Percentiles rank a stretch among this genome's conserved stretches.
Conservation (phyloP, 805 yeast genomes). For the Suhomyces kilbournensis region DNA sequence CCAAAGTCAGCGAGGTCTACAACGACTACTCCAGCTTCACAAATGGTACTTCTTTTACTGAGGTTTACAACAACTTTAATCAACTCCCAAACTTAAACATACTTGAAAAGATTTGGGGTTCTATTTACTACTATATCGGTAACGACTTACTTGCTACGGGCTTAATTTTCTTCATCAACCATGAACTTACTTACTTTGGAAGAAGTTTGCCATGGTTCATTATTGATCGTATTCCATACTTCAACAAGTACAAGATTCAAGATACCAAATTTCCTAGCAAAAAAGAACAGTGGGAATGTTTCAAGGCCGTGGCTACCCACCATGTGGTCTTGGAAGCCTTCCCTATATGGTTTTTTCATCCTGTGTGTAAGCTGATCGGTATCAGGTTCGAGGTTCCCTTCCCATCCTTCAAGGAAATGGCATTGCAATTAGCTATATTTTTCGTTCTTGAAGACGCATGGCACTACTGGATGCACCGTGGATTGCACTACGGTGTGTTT, state of each 20-base stretch:
- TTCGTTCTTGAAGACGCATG: conserved; percentile 89
- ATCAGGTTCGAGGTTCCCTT: conserved; percentile 80
- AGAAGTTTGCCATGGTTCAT: conserved; percentile 91
- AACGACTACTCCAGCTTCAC: conserved; percentile 25
- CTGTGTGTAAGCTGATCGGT: conserved; percentile 78
- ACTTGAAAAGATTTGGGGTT: conserved; percentile 80
- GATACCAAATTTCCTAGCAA: conserved; percentile 76
- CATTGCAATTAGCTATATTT: conserved; percentile 67
- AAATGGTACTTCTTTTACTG: conserved; percentile 24
- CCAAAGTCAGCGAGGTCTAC: conserved; percentile 20
- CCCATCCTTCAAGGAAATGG: conserved; percentile 62
- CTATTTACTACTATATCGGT: conserved; percentile 79
- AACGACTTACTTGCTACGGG: conserved; percentile 95
- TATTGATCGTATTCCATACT: conserved; percentile 80
- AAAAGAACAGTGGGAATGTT: conserved; percentile 90
- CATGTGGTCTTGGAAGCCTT: conserved; percentile 92
- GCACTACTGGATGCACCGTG: conserved; percentile 96
- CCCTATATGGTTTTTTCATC: conserved; percentile 97
- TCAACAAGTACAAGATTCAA: conserved; percentile 85
- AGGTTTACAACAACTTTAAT: conserved; percentile 21
- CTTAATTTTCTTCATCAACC: conserved; percentile 71
- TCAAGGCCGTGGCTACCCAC: conserved; percentile 76
- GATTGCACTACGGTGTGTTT: conserved; percentile 82
- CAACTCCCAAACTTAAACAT: conserved; percentile 35
- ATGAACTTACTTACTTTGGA: conserved; percentile 88